Conservation (phyloP, 352 stramenopile genomes). For the Pythium coloratum region DNA sequence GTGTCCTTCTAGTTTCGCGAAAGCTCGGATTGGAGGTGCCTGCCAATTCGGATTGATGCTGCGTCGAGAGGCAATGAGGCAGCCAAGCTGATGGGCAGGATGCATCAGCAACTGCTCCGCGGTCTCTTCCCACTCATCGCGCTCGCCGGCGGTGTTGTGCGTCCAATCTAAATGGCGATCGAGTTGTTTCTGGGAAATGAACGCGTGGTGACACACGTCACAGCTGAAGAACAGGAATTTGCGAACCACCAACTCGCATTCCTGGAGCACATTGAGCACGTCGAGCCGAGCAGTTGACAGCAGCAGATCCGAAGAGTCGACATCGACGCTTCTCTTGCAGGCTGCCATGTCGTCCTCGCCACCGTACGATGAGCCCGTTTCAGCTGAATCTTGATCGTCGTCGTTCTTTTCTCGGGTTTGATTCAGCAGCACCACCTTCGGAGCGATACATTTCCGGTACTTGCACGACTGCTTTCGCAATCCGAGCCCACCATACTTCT, state of each 20-base stretch:
- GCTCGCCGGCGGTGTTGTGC: neutral
- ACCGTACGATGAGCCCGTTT: conserved; percentile 4
- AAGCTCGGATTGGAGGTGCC: conserved; percentile 45
- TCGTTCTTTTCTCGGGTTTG: conserved; percentile 47
- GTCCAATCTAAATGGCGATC: conserved; percentile 39
- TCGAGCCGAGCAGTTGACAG: conserved; percentile 18
- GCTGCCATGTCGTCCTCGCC: neutral
- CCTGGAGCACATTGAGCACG: conserved; percentile 45
- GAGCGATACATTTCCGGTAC: conserved; percentile 66
- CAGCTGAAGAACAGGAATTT: conserved; percentile 56
- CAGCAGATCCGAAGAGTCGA: conserved; percentile 13
- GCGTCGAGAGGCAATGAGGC: conserved; percentile 23
- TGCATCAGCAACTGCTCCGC: conserved; percentile 29
- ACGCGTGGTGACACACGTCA: conserved; percentile 38
- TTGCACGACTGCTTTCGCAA: conserved; percentile 85
- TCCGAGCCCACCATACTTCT: conserved; percentile 81
- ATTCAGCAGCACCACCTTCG: conserved; percentile 72
- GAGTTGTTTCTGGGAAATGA: conserved; percentile 56
- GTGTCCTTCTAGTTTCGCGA: conserved; percentile 67
- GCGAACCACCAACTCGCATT: conserved; percentile 59
- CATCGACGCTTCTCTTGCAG: conserved; percentile 1
- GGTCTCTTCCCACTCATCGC: conserved; percentile 4
- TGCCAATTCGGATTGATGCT: conserved; percentile 21
- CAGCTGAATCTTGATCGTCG: conserved; percentile 32
- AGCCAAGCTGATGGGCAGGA: conserved; percentile 44